These are phyloP conservation scores for Metarhizium robertsii DNA, from an alignment of 2,329 filamentous ascomycete genomes.

Conservation along the genomic window DNA sequence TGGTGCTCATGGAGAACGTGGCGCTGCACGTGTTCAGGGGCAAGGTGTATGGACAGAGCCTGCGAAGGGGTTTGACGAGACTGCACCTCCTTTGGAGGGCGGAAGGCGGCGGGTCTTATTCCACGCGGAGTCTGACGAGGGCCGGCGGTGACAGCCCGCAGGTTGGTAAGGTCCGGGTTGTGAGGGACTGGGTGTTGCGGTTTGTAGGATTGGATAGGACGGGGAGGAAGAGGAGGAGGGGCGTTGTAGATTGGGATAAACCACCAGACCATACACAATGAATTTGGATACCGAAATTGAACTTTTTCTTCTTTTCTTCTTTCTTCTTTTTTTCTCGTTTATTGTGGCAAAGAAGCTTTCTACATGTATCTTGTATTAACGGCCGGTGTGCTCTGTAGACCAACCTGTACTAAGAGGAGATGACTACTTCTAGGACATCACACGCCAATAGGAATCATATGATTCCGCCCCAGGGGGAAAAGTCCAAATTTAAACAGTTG, in stretches of 20 bases:
- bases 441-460: too few relatives aligned
- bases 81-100: slow-evolving; percentile 54
- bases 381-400: too few relatives aligned
- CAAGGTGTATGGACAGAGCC: slow-evolving; percentile 75
- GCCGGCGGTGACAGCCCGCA: slow-evolving; percentile 33
- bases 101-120: slow-evolving; percentile 47
- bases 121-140: slow-evolving; percentile 34
- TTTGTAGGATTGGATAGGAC: slow-evolving; percentile 47
- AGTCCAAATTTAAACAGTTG: neutral
- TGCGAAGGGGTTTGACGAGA: slow-evolving; percentile 61
- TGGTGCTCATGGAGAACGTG: slow-evolving; percentile 72
- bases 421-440: too few relatives aligned
- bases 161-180: slow-evolving; percentile 52
- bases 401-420: too few relatives aligned
- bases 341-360: neutral
- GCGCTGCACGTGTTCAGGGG: slow-evolving; percentile 66
- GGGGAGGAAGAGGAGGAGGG: slow-evolving; percentile 7
- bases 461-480: too few relatives aligned
- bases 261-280: slow-evolving; percentile 33
- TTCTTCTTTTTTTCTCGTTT: neutral
- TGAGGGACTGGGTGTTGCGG: slow-evolving; percentile 64
- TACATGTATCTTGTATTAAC: too few relatives aligned
- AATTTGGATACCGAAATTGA: neutral
- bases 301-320: neutral
- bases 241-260: slow-evolving; percentile 22